Evolutionary conservation across 768 basidiomycete genomes (phyloP), one percentile per base, ranked within the genome.

Genomic region (Melanogaster broomeanus): DNA sequence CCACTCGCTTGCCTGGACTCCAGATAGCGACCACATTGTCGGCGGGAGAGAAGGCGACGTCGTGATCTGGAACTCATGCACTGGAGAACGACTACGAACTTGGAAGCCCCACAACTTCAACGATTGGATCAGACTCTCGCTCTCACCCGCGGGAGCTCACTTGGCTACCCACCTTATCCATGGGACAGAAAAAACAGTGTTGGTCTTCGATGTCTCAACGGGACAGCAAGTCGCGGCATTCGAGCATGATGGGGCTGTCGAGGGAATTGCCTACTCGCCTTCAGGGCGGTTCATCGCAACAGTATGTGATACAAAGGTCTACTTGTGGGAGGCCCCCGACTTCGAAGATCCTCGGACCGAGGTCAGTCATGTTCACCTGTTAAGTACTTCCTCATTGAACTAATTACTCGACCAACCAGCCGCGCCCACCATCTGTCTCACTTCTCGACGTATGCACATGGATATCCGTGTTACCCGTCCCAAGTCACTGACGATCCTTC

Each of bases 251-350:
- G 35, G 16, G 3, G 16, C 37, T 13, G 39, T 42, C 19, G 28
- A 15, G 6, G 31, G 45, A 39, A 27, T 50, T 15, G 24, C 48
- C 6, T 53, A 42, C 38, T 53, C 52, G 8, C 52, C 52, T n/a
- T 50, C 39, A 39, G 52, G 35, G 19, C 10, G n/a, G 21, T 19
- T 22, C 21, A 31, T 53, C n/a, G 48, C 48, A 3, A 46, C 30
- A 18, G 30, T 9, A 12, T 30, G 30, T 19, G 45, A 46, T 18
- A 46, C 7, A 15, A 46, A 31, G n/a, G 13, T 34, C 3, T 35
- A 35, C 6, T 18, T 46, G 12, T 46, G 45, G 45, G 31, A 35
- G 15, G 45, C 45, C 19, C n/a, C n/a, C n/a, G n/a, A n/a, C n/a
- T n/a, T n/a, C n/a, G n/a, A n/a, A n/a, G n/a, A n/a, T n/a, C 30